Conservation (phyloP, 2,329 filamentous ascomycete genomes). For the Penicillium sp. region DNA sequence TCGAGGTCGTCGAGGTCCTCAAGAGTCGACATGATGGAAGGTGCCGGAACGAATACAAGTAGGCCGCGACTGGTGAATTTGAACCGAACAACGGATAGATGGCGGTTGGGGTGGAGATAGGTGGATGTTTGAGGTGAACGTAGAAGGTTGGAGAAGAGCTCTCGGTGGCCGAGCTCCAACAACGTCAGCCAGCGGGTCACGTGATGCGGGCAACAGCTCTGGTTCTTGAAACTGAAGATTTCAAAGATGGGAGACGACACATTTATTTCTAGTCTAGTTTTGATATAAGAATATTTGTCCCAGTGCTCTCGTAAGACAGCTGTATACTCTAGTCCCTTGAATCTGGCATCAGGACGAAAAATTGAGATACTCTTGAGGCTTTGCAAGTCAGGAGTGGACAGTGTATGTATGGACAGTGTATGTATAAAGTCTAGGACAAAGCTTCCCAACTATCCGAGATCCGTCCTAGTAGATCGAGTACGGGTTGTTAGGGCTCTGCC, state of each 20-base stretch:
- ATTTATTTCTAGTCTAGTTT: not conserved
- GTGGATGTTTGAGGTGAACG: constrained; percentile 18
- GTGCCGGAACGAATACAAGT: constrained; percentile 15
- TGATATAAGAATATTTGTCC: too few relatives aligned
- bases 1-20: constrained; percentile 91
- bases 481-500: constrained; percentile 1
- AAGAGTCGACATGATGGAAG: constrained; percentile 72
- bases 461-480: constrained; percentile 15
- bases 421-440: not conserved
- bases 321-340: too few relatives aligned
- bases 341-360: not conserved
- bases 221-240: not conserved
- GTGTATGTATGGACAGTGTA: not conserved
- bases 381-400: not conserved
- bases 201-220: constrained; percentile 25
- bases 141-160: constrained; percentile 29
- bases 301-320: too few relatives aligned
- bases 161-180: constrained; percentile 36
- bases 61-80: constrained; percentile 10
- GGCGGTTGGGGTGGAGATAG: constrained; percentile 11
- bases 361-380: not conserved
- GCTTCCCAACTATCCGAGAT: not conserved
- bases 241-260: too few relatives aligned
- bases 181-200: constrained; percentile 40
- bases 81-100: constrained; percentile 4